Percentiles rank a stretch among this genome's conserved stretches.
phyloP scores from a whole-genome alignment of 208 protist genomes.

The Acanthamoeba sp. region DNA sequence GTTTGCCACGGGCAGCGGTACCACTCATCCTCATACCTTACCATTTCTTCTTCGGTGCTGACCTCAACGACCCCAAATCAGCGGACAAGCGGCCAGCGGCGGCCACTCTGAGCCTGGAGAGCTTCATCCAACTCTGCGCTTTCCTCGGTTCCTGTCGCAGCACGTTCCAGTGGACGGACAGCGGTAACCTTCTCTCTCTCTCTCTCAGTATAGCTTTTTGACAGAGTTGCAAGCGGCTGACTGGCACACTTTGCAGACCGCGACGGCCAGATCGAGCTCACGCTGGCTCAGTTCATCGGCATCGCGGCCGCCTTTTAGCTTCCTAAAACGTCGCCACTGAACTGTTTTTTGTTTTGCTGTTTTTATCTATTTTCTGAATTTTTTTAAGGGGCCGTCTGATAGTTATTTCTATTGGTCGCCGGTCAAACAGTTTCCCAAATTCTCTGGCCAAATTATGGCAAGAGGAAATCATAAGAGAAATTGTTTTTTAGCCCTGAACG shows the following conservation, averaged over 20 bases:
- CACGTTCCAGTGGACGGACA: constrained; percentile 64
- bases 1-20: background rate
- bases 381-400: too few relatives aligned
- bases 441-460: too few relatives aligned
- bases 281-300: constrained; percentile 44
- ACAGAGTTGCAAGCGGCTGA: background rate
- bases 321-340: too few relatives aligned
- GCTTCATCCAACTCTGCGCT: constrained; percentile 69
- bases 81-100: background rate
- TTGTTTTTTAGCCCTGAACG: too few relatives aligned
- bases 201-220: too few relatives aligned
- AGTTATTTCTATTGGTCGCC: too few relatives aligned
- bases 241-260: background rate
- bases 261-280: constrained; percentile 21
- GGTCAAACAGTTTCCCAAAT: too few relatives aligned
- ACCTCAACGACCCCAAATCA: background rate
- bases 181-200: background rate
- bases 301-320: constrained; percentile 18
- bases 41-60: background rate
- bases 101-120: constrained; percentile 11
- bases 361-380: too few relatives aligned
- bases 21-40: background rate
- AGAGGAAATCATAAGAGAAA: too few relatives aligned
- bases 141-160: constrained; percentile 37
- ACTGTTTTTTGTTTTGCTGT: too few relatives aligned